These are phyloP conservation scores for Oryza nivara DNA, from an alignment of 176 grass and related monocot species.

Conservation along the genomic window DNA sequence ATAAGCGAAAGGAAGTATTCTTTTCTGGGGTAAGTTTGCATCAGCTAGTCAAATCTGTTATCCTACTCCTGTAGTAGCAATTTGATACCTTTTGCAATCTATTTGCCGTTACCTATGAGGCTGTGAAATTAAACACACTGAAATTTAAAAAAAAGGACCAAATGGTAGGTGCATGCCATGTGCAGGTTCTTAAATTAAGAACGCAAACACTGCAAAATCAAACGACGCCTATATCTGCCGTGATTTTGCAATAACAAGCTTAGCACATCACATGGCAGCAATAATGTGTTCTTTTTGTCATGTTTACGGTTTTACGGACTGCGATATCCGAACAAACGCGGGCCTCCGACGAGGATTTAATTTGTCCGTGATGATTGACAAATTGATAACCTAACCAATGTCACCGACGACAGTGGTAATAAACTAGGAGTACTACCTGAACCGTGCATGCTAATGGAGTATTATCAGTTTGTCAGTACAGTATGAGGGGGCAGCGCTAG, in stretches of 20 bases:
- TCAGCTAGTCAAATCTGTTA: background rate
- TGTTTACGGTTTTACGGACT: background rate
- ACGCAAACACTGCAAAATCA: background rate
- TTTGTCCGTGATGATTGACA: slow-evolving; percentile 27
- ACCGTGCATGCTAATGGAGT: background rate
- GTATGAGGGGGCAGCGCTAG: no score
- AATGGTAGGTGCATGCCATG: background rate
- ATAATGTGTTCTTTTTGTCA: background rate
- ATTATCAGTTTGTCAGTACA: background rate
- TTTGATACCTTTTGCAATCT: background rate
- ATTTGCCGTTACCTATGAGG: background rate
- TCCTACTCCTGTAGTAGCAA: background rate
- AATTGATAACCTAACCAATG: slow-evolving; percentile 6
- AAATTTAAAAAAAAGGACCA: background rate
- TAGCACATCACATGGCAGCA: slow-evolving; percentile 1
- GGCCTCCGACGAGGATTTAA: background rate
- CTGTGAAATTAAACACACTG: background rate
- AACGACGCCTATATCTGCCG: background rate
- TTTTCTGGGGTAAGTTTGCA: background rate
- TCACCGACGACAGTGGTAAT: slow-evolving; percentile 13
- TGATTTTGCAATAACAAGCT: background rate
- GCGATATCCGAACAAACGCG: slow-evolving; percentile 6
- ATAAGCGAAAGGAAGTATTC: background rate
- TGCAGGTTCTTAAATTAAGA: background rate
- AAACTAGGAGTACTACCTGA: background rate